A percentile compares a stretch with the other conserved stretches of the same genome.
These are phyloP conservation scores for Mallotus nudiflorus DNA, from an alignment of 345 rosid genomes.

Conservation along the genomic window DNA sequence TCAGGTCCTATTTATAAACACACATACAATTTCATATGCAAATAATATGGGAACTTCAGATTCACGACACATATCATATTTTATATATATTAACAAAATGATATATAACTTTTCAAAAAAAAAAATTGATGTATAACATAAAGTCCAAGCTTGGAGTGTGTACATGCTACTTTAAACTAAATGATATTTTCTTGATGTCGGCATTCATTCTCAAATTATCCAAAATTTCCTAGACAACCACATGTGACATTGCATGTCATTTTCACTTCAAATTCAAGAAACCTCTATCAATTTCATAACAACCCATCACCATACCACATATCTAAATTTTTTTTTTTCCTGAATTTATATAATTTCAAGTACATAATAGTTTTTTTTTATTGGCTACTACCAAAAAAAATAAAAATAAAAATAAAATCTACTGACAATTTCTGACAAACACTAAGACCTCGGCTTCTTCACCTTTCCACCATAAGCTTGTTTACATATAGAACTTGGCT, in stretches of 20 bases:
- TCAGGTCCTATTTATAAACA: no score
- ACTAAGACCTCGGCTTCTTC: constrained; percentile 55
- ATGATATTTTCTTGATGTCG: neutral
- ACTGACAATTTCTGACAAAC: neutral
- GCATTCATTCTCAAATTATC: neutral
- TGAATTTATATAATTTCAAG: no score
- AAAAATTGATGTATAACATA: no score
- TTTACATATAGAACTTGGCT: constrained; percentile 61
- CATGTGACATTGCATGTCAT: constrained; percentile 1
- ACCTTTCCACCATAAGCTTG: constrained; percentile 85
- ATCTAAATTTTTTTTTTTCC: no score
- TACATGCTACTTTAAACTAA: no score
- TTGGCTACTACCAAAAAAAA: neutral
- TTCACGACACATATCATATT: no score
- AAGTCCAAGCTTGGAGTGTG: no score
- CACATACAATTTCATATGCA: no score
- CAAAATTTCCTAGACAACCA: neutral
- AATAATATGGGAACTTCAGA: no score
- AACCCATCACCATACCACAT: no score
- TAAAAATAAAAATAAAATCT: neutral
- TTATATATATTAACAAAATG: no score
- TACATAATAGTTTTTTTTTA: neutral
- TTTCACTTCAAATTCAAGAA: constrained; percentile 8
- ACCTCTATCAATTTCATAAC: neutral
- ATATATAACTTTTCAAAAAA: no score